phyloP scores from a whole-genome alignment of 164 flowering plant species.

The Tetracentron sinense region DNA sequence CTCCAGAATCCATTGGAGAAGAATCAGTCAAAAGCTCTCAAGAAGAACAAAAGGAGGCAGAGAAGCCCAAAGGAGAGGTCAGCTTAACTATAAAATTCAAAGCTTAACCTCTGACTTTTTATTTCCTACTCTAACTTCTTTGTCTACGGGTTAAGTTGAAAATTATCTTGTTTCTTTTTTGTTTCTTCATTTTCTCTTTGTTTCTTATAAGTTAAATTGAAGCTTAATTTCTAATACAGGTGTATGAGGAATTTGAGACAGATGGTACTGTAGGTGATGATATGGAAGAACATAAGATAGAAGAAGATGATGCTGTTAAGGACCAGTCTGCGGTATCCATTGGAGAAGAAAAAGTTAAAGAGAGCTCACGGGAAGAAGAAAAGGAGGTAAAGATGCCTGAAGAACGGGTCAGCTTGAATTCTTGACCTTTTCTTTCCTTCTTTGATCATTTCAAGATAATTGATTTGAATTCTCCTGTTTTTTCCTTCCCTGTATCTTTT shows the following conservation, averaged over 20 bases:
- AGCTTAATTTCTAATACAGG: slow-evolving; percentile 8
- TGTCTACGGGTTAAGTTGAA: too few species aligned
- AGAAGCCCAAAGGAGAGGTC: too few species aligned
- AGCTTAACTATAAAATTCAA: neutral
- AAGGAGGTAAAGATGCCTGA: too few species aligned
- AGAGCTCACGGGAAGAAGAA: neutral
- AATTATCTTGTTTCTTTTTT: too few species aligned
- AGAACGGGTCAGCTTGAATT: too few species aligned
- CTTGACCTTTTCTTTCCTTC: neutral
- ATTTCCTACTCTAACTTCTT: too few species aligned
- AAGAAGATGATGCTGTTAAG: neutral
- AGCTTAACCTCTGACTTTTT: neutral
- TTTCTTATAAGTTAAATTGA: neutral
- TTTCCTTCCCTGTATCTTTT: too few species aligned
- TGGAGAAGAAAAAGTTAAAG: neutral
- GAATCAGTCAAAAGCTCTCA: neutral
- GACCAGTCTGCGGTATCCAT: neutral
- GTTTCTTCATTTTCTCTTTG: too few species aligned
- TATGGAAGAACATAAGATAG: neutral
- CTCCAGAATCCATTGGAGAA: neutral
- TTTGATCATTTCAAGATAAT: too few species aligned
- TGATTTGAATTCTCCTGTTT: too few species aligned
- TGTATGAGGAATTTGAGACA: slow-evolving; percentile 1
- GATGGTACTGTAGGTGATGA: neutral
- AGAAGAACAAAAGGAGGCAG: too few species aligned